Percentiles rank a stretch among this genome's conserved stretches.
Conservation (phyloP, 768 basidiomycete species). For the Chalciporus piperatus region DNA sequence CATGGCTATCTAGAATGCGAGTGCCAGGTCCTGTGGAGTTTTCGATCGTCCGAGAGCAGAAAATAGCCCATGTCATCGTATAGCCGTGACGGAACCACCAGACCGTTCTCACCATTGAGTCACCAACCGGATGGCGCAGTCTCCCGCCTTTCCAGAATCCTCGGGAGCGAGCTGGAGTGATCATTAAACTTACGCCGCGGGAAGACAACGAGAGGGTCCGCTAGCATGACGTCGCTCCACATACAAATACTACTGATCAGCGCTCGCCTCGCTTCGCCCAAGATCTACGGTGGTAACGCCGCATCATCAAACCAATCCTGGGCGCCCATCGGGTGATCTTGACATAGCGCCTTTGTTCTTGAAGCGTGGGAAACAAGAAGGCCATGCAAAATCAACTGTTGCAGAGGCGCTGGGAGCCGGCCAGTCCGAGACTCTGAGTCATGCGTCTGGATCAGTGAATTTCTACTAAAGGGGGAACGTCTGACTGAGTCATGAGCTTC, state of each 20-base stretch:
- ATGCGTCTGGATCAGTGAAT: neutral
- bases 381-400: neutral
- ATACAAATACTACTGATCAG: neutral
- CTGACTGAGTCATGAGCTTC: neutral
- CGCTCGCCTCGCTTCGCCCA: neutral
- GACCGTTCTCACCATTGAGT: too few relatives aligned
- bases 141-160: too few relatives aligned
- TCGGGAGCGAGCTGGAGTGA: too few relatives aligned
- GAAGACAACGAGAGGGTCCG: too few relatives aligned
- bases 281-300: neutral
- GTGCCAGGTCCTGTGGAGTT: too few relatives aligned
- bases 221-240: neutral
- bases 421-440: neutral
- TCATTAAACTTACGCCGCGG: too few relatives aligned
- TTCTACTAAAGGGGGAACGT: neutral
- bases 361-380: neutral
- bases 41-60: too few relatives aligned
- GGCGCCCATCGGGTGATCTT: neutral
- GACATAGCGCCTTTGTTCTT: neutral
- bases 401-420: neutral
- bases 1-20: too few relatives aligned
- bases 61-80: too few relatives aligned
- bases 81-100: too few relatives aligned
- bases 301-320: neutral
- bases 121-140: too few relatives aligned